Evolutionary conservation across 2,329 filamentous ascomycete species (phyloP).

Genomic region (Clarireedia hainanense): DNA sequence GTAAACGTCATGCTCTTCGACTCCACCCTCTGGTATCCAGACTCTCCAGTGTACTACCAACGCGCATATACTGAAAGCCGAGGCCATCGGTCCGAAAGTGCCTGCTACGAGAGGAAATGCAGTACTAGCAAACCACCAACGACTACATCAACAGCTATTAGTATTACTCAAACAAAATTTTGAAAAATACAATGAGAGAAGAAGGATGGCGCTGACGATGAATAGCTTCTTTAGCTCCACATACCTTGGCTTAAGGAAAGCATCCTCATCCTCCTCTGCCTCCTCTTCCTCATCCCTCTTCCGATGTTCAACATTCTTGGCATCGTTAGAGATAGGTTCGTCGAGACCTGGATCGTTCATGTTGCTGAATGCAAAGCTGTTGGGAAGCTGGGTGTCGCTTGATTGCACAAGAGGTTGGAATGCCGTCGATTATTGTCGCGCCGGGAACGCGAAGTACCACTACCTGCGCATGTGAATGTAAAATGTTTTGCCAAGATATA

Average conservation of each 20-base stretch:
- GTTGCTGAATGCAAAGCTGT: not conserved
- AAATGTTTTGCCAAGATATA: too few relatives aligned
- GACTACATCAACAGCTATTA: conserved; percentile 9
- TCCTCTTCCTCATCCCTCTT: conserved; percentile 18
- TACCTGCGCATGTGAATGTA: too few relatives aligned
- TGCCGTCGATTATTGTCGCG: too few relatives aligned
- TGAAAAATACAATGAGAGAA: not conserved
- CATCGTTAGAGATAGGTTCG: conserved; percentile 22
- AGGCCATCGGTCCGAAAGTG: conserved; percentile 78
- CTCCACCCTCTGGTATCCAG: conserved; percentile 39
- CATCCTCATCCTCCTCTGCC: conserved; percentile 22
- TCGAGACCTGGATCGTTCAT: conserved; percentile 29
- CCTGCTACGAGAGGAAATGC: conserved; percentile 74
- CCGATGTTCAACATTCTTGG: conserved; percentile 24
- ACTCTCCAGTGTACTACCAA: conserved; percentile 75
- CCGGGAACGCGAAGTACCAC: too few relatives aligned
- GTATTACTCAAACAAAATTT: not conserved
- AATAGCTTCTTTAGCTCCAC: not conserved
- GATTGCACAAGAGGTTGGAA: too few relatives aligned
- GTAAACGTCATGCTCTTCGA: conserved; percentile 46
- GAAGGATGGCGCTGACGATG: too few relatives aligned
- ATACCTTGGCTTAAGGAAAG: conserved; percentile 24
- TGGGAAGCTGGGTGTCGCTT: not conserved
- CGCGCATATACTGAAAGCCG: conserved; percentile 79
- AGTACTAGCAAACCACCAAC: conserved; percentile 56